phyloP scores from a whole-genome alignment of 345 rosid genomes.

The Gossypium mustelinum region DNA sequence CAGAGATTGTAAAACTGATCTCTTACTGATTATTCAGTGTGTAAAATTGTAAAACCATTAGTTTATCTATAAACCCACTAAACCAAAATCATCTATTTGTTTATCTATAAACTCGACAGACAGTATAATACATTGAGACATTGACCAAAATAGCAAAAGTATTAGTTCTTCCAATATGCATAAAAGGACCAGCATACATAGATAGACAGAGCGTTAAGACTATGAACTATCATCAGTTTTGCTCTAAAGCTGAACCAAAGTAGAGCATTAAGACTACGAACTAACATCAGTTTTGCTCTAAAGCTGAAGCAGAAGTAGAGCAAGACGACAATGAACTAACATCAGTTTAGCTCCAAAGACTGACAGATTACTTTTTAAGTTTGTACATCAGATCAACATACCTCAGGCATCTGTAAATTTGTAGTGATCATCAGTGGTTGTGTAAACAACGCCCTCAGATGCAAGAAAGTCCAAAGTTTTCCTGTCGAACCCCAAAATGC shows the following conservation, averaged over 20 bases:
- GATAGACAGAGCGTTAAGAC: background rate
- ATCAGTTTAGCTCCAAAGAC: background rate
- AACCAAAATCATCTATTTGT: no score
- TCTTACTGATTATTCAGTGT: no score
- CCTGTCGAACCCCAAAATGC: slow-evolving; percentile 40
- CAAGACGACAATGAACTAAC: background rate
- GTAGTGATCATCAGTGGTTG: slow-evolving; percentile 58
- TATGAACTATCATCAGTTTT: background rate
- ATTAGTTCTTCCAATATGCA: no score
- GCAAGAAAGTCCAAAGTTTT: slow-evolving; percentile 51
- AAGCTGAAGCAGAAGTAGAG: background rate
- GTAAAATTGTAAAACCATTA: no score
- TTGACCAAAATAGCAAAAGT: no score
- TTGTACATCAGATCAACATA: background rate
- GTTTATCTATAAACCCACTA: no score
- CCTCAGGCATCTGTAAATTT: slow-evolving; percentile 60
- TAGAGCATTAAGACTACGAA: background rate
- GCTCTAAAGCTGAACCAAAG: background rate
- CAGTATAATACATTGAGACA: no score
- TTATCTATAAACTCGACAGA: no score
- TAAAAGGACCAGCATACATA: no score
- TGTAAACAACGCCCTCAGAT: slow-evolving; percentile 59
- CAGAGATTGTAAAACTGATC: no score
- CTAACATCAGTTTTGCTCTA: background rate
- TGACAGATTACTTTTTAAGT: background rate